phyloP scores from a whole-genome alignment of 2,329 filamentous ascomycete species.

The Shiraia bambusicola region DNA sequence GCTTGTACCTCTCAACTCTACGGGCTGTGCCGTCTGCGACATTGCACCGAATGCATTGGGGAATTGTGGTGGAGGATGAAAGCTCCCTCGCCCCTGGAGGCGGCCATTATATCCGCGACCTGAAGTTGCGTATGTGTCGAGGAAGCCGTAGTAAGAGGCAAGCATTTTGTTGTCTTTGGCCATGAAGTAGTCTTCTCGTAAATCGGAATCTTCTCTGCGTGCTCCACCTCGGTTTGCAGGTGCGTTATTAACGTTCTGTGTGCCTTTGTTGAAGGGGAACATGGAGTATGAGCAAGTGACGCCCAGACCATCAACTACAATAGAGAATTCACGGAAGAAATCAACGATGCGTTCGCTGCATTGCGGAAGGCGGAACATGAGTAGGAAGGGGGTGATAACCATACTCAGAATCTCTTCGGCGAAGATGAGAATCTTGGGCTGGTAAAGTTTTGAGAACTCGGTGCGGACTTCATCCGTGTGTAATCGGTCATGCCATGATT shows the following conservation, averaged over 20 bases:
- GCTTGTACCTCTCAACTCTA: slow-evolving; percentile 42
- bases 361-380: slow-evolving; percentile 81
- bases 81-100: slow-evolving; percentile 53
- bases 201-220: slow-evolving; percentile 54
- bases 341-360: slow-evolving; percentile 93
- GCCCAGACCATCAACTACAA: slow-evolving; percentile 93
- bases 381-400: slow-evolving; percentile 83
- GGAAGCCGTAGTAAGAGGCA: slow-evolving; percentile 92
- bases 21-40: slow-evolving; percentile 54
- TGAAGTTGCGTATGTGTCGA: slow-evolving; percentile 73
- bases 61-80: slow-evolving; percentile 75
- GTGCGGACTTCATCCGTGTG: slow-evolving; percentile 90
- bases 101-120: slow-evolving; percentile 43
- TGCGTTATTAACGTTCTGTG: slow-evolving; percentile 52
- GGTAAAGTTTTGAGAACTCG: slow-evolving; percentile 88
- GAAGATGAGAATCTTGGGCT: slow-evolving; percentile 89
- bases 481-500: slow-evolving; percentile 84
- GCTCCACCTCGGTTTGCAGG: slow-evolving; percentile 40
- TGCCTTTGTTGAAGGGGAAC: slow-evolving; percentile 90
- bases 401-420: slow-evolving; percentile 90
- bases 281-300: slow-evolving; percentile 97
- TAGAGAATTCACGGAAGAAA: slow-evolving; percentile 96
- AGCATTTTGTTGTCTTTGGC: slow-evolving; percentile 98
- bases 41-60: slow-evolving; percentile 60
- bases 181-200: slow-evolving; percentile 88